Percentiles rank a stretch among this genome's conserved stretches.
Evolutionary conservation across 176 grass and related monocot genomes (phyloP).

Genomic region (Aegilops bicornis): DNA sequence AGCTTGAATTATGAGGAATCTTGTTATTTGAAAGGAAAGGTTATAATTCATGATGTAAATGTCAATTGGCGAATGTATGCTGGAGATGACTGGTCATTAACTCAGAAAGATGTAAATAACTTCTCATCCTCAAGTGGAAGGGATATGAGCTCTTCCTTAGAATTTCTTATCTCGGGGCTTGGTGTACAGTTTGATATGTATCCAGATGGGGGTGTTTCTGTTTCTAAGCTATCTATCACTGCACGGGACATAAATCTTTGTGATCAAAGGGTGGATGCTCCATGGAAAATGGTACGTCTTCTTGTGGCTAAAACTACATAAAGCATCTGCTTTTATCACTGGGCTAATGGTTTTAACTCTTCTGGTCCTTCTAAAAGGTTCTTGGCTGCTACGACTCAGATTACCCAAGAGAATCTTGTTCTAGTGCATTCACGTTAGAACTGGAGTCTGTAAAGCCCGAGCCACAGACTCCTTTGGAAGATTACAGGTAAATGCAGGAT

Average conservation of each 20-base stretch:
- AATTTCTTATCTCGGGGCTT: constrained; percentile 65
- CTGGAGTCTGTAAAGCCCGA: constrained; percentile 87
- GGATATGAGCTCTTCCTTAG: constrained; percentile 65
- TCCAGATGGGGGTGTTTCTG: constrained; percentile 80
- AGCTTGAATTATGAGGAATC: constrained; percentile 40
- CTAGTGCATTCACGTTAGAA: constrained; percentile 76
- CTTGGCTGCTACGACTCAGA: constrained; percentile 80
- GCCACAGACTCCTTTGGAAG: constrained; percentile 80
- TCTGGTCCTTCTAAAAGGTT: constrained; percentile 52
- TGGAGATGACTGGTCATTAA: constrained; percentile 72
- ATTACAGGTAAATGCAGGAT: constrained; percentile 64
- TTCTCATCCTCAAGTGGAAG: constrained; percentile 41
- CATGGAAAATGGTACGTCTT: constrained; percentile 88
- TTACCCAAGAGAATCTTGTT: constrained; percentile 84
- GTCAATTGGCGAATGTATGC: constrained; percentile 77
- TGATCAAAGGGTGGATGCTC: constrained; percentile 75
- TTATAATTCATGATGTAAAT: constrained; percentile 75
- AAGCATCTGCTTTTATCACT: background rate
- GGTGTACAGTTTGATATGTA: constrained; percentile 78
- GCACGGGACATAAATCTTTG: constrained; percentile 71
- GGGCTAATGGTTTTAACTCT: constrained; percentile 30
- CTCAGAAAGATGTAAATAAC: constrained; percentile 35
- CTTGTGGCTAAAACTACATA: constrained; percentile 12
- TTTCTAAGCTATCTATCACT: constrained; percentile 68
- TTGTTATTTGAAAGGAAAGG: constrained; percentile 66